A percentile compares a stretch with the other conserved stretches of the same genome.
These are phyloP conservation scores for Alternaria triticina DNA, from an alignment of 2,329 filamentous ascomycete genomes.

Conservation along the genomic window DNA sequence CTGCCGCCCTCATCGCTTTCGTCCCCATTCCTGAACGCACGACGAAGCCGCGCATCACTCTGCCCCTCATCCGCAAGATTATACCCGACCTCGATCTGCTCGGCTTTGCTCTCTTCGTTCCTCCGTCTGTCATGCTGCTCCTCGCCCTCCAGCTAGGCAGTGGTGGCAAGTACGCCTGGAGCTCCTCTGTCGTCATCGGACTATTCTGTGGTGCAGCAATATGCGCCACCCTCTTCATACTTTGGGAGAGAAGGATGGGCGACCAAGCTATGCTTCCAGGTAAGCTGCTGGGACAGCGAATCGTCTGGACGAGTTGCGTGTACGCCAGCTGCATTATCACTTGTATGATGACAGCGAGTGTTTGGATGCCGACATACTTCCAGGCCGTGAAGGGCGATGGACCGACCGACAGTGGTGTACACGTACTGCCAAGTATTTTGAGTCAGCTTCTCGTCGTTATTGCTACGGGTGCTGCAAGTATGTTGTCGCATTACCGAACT, in stretches of 20 bases:
- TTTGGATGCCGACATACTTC: conserved; percentile 49
- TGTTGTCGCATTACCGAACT: neutral
- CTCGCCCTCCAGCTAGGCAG: conserved; percentile 50
- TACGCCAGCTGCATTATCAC: conserved; percentile 14
- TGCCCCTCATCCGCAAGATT: conserved; percentile 30
- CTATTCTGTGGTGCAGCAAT: conserved; percentile 42
- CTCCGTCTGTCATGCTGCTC: conserved; percentile 45
- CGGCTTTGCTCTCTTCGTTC: conserved; percentile 46
- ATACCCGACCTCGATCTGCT: conserved; percentile 46
- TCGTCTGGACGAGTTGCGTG: conserved; percentile 39
- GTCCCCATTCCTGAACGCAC: conserved; percentile 34
- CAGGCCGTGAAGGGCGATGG: conserved; percentile 48
- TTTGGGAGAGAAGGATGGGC: conserved; percentile 46
- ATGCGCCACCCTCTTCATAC: conserved; percentile 39
- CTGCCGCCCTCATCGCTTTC: conserved; percentile 38
- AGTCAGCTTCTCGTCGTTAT: conserved; percentile 28
- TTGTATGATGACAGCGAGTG: conserved; percentile 20
- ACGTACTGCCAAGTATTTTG: conserved; percentile 48
- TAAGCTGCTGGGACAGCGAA: conserved; percentile 36
- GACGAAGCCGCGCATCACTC: conserved; percentile 11
- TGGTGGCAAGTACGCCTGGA: conserved; percentile 44
- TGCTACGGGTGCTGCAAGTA: conserved; percentile 25
- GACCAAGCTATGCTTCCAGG: conserved; percentile 50
- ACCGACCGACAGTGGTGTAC: conserved; percentile 49
- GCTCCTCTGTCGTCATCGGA: conserved; percentile 41